Conservation (phyloP, 163 green algal genomes). For the Volvox carteri region DNA sequence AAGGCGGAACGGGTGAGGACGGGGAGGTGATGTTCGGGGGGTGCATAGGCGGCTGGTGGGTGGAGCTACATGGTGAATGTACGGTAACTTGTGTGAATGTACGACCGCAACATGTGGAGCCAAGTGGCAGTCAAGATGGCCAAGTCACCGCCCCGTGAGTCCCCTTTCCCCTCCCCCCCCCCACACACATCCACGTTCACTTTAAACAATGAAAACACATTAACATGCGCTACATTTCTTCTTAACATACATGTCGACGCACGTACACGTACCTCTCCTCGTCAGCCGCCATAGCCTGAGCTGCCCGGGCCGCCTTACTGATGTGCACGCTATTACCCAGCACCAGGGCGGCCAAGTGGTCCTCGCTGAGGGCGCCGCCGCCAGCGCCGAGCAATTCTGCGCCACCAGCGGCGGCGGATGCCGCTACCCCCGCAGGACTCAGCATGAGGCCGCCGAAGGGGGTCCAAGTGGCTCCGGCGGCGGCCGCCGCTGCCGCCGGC, state of each 20-base stretch:
- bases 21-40: too few species aligned
- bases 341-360: conserved; percentile 52
- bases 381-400: neutral
- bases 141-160: too few species aligned
- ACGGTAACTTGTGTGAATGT: too few species aligned
- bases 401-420: neutral
- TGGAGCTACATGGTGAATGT: too few species aligned
- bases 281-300: conserved; percentile 24
- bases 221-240: too few species aligned
- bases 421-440: neutral
- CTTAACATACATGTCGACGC: too few species aligned
- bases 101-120: too few species aligned
- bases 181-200: neutral
- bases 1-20: too few species aligned
- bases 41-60: too few species aligned
- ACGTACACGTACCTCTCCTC: conserved; percentile 31
- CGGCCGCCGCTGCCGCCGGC: neutral
- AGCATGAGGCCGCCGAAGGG: conserved; percentile 9
- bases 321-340: conserved; percentile 53
- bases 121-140: too few species aligned
- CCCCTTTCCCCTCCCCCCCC: too few species aligned
- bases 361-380: conserved; percentile 36
- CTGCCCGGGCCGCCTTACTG: conserved; percentile 44
- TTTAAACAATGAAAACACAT: too few species aligned
- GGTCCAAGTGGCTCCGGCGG: neutral